Percentiles rank a stretch among this genome's conserved stretches.
phyloP scores from a whole-genome alignment of 1,139 yeast genomes.

The Yamadazyma dushanensis region DNA sequence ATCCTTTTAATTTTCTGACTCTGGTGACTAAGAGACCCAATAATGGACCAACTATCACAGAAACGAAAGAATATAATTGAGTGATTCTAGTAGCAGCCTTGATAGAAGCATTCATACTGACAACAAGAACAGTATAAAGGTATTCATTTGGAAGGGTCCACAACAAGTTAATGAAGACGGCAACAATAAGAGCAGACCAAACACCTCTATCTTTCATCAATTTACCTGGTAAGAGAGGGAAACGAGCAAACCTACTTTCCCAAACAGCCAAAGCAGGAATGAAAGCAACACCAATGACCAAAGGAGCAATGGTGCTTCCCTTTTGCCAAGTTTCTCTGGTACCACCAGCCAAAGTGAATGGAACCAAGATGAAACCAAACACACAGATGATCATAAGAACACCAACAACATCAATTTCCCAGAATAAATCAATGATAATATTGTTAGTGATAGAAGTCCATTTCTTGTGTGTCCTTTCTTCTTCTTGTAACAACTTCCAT shows the following conservation, averaged over 20 bases:
- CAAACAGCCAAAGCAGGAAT: conserved; percentile 55
- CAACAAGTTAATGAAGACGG: conserved; percentile 53
- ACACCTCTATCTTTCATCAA: conserved; percentile 67
- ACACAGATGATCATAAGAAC: conserved; percentile 48
- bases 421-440: conserved; percentile 27
- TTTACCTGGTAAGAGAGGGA: conserved; percentile 60
- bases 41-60: conserved; percentile 60
- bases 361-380: conserved; percentile 59
- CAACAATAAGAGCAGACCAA: conserved; percentile 50
- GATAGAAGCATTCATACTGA: conserved; percentile 57
- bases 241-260: conserved; percentile 52
- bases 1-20: conserved; percentile 56
- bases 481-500: conserved; percentile 28
- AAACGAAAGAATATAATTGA: conserved; percentile 62
- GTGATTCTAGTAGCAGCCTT: conserved; percentile 67
- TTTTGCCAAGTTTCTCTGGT: conserved; percentile 47
- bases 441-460: conserved; percentile 19
- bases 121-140: conserved; percentile 62
- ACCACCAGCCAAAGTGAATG: conserved; percentile 60
- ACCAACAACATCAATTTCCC: conserved; percentile 60
- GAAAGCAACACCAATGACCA: conserved; percentile 60
- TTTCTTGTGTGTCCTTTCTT: conserved; percentile 26
- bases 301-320: conserved; percentile 58
- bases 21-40: conserved; percentile 56
- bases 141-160: conserved; percentile 72